phyloP scores from a whole-genome alignment of 2,329 filamentous ascomycete species.

The Epicoccum sorghinum region DNA sequence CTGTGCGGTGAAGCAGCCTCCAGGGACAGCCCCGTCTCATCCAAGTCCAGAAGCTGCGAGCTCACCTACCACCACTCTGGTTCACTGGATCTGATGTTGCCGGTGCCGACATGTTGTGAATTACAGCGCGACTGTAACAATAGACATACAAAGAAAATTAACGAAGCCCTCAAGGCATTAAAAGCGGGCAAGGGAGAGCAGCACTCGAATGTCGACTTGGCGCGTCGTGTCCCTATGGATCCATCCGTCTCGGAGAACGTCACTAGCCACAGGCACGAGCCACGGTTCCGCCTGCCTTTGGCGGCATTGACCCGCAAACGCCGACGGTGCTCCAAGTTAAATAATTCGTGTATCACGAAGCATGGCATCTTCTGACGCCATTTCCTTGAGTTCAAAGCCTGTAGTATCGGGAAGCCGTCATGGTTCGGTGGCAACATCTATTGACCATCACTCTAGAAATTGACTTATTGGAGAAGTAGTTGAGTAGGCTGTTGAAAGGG shows the following conservation, averaged over 20 bases:
- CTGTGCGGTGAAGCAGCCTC: background rate
- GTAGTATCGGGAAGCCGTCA: too few species aligned
- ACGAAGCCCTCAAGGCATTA: conserved; percentile 17
- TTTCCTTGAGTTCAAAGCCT: too few species aligned
- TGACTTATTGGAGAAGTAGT: too few species aligned
- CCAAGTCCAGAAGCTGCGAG: conserved; percentile 28
- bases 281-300: conserved; percentile 9
- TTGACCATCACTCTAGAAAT: too few species aligned
- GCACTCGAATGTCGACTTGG: conserved; percentile 40
- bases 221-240: conserved; percentile 43
- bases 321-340: background rate
- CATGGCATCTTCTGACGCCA: too few species aligned
- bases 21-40: conserved; percentile 1
- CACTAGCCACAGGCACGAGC: conserved; percentile 32
- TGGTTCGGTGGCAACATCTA: too few species aligned
- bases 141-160: conserved; percentile 4
- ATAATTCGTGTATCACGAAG: too few species aligned
- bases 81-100: conserved; percentile 37
- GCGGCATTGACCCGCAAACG: background rate
- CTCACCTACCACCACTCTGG: conserved; percentile 45
- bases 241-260: conserved; percentile 26
- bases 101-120: conserved; percentile 38
- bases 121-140: background rate
- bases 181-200: conserved; percentile 32
- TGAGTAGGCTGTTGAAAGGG: too few species aligned